Base-by-base conservation (phyloP, 345 rosid genomes). In the Hibiscus trionum region DNA sequence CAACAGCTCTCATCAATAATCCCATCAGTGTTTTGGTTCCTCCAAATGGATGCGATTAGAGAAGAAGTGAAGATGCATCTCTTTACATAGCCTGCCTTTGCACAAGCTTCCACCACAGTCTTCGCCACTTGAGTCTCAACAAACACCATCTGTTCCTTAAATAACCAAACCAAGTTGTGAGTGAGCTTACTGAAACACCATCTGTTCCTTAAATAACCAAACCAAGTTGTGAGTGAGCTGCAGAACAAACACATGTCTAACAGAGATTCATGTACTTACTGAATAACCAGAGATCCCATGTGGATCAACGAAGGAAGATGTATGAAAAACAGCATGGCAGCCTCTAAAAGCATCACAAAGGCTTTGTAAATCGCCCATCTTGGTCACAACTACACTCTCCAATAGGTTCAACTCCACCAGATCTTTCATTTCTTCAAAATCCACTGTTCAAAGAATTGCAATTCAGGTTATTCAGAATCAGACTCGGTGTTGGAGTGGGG, bases 41-140 rank as follows among this genome's bases (percentile, higher is more conserved):
- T 61, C 86, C 86, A 83, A 65, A 83, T 71, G 35, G 77, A 76
- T 66, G 83, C 80, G 33, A 80, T 75, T 70, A 83, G 82, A 57
- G 86, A 80, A 16, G 86, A 76, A 42, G 86, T 80, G 77, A 83
- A 78, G 42, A 83, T 50, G 37, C 84, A 83, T 69, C 84, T 76
- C 72, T 67, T 80, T 26, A 78, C 63, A 42, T 60, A 80, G 50
- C 79, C 80, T 52, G 83, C 69, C 65, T 72, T 69, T 0, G 77
- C 70, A 60, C 86, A 83, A 29, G 86, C 86, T 69, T 80, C 79
- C 44, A 83, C 61, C 6, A 83, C 86, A 74, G 74, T 80, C 69
- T 75, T 76, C 4, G 80, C 82, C 4, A 26, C 79, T 69, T 80
- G 77, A 2, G 72, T 69, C 74, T 83, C 86, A 63, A 80, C 69